These are phyloP conservation scores for Gynandropsis gynandra DNA, from an alignment of 345 rosid species.

Conservation along the genomic window DNA sequence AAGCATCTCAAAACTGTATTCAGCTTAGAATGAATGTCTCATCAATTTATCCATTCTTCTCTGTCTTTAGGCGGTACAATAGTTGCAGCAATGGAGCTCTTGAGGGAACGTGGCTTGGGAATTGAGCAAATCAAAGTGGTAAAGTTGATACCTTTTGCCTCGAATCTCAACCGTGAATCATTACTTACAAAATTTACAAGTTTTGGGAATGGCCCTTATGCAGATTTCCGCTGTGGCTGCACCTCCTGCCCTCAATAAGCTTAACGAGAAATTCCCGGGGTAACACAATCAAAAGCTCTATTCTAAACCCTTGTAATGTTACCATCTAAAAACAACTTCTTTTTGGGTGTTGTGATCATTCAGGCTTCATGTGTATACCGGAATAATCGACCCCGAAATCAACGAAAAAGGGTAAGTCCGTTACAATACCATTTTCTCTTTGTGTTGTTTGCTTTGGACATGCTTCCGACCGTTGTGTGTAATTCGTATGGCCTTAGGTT, in stretches of 20 bases:
- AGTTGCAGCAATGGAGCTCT: conserved; percentile 61
- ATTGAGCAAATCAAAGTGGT: conserved; percentile 91
- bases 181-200: not conserved
- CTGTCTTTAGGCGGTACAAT: conserved; percentile 69
- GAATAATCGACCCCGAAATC: conserved; percentile 77
- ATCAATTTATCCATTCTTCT: conserved; percentile 8
- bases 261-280: conserved; percentile 92
- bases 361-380: conserved; percentile 94
- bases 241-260: conserved; percentile 91
- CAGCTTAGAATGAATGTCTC: not conserved
- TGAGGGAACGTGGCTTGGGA: conserved; percentile 61
- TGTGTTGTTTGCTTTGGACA: not conserved
- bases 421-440: no score
- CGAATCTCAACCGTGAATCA: conserved; percentile 4
- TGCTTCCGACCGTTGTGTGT: no score
- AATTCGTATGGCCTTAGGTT: conserved; percentile 49
- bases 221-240: conserved; percentile 92
- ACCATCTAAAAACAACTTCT: conserved; percentile 1
- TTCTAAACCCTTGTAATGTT: conserved; percentile 1
- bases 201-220: conserved; percentile 5
- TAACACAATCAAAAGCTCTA: conserved; percentile 26
- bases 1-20: no score
- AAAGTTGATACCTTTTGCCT: conserved; percentile 14
- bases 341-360: conserved; percentile 15
- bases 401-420: conserved; percentile 73